These are phyloP conservation scores for Tulasnella sp. DNA, from an alignment of 768 basidiomycete species.

Conservation along the genomic window DNA sequence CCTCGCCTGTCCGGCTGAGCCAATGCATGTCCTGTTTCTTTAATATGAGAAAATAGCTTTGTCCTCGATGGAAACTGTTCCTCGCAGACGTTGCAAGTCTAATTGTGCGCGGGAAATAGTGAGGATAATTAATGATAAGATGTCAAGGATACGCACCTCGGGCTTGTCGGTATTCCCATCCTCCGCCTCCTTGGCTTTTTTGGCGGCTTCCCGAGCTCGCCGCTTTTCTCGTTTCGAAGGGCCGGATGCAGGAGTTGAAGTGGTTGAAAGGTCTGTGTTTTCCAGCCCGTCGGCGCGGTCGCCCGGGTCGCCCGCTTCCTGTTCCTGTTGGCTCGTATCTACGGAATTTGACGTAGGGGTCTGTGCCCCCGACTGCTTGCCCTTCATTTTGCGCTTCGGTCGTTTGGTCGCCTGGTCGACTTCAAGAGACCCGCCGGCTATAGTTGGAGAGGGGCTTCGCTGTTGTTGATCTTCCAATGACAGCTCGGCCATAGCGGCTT, in stretches of 20 bases:
- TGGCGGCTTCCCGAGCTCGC: slow-evolving; percentile 66
- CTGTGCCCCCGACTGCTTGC: slow-evolving; percentile 2
- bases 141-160: slow-evolving; percentile 8
- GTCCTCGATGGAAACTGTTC: slow-evolving; percentile 62
- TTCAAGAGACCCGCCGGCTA: not conserved
- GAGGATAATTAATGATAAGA: not conserved
- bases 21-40: slow-evolving; percentile 62
- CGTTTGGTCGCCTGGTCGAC: not conserved
- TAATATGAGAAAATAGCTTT: slow-evolving; percentile 70
- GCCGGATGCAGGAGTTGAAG: slow-evolving; percentile 29
- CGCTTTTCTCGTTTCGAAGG: slow-evolving; percentile 80
- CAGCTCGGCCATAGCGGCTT: slow-evolving; percentile 2
- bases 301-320: not conserved
- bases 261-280: not conserved
- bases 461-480: not conserved
- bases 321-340: not conserved
- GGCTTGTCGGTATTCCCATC: slow-evolving; percentile 29
- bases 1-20: slow-evolving; percentile 19
- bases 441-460: not conserved
- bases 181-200: slow-evolving; percentile 52
- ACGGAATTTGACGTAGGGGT: slow-evolving; percentile 19
- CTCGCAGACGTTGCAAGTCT: slow-evolving; percentile 69
- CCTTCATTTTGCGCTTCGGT: slow-evolving; percentile 25
- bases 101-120: not conserved
- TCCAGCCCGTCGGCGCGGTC: not conserved